phyloP scores from a whole-genome alignment of 2,329 filamentous ascomycete genomes.

The Ophiocordyceps camponoti-leonardi region DNA sequence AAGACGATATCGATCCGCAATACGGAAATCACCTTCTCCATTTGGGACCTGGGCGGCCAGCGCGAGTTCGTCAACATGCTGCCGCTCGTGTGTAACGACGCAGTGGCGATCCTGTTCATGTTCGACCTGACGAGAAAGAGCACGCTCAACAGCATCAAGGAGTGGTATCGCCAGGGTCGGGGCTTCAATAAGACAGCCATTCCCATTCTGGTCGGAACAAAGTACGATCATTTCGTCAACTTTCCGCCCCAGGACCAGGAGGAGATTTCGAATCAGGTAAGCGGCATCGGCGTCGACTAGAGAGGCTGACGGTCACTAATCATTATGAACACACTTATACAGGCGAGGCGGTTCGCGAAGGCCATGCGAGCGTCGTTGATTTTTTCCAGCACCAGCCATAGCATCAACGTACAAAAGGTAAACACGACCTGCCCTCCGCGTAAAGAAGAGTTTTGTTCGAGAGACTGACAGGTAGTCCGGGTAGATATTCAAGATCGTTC shows the following conservation, averaged over 20 bases:
- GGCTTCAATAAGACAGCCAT: conserved; percentile 99
- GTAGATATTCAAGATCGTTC: conserved; percentile 98
- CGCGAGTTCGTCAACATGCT: conserved; percentile 99
- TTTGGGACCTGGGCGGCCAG: conserved; percentile 96
- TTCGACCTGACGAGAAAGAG: conserved; percentile 97
- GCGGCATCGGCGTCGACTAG: conserved; percentile 2
- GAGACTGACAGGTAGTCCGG: conserved; percentile 1
- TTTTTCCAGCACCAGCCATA: conserved; percentile 97
- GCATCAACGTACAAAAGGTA: conserved; percentile 98
- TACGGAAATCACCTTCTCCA: conserved; percentile 98
- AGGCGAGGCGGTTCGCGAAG: conserved; percentile 92
- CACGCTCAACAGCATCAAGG: conserved; percentile 97
- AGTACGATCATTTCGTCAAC: conserved; percentile 99
- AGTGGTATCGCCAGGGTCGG: conserved; percentile 95
- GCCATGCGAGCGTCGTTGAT: conserved; percentile 96
- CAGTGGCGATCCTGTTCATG: conserved; percentile 98
- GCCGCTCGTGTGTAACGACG: conserved; percentile 97
- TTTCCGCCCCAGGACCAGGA: conserved; percentile 95
- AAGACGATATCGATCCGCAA: conserved; percentile 99
- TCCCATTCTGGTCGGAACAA: conserved; percentile 89
- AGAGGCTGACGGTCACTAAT: neutral
- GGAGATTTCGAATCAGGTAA: conserved; percentile 89
- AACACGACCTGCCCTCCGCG: conserved; percentile 2
- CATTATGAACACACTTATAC: neutral
- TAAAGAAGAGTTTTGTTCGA: too few species aligned